Conservation (phyloP, 257 asterid genomes). For the Solanum peruvianum region DNA sequence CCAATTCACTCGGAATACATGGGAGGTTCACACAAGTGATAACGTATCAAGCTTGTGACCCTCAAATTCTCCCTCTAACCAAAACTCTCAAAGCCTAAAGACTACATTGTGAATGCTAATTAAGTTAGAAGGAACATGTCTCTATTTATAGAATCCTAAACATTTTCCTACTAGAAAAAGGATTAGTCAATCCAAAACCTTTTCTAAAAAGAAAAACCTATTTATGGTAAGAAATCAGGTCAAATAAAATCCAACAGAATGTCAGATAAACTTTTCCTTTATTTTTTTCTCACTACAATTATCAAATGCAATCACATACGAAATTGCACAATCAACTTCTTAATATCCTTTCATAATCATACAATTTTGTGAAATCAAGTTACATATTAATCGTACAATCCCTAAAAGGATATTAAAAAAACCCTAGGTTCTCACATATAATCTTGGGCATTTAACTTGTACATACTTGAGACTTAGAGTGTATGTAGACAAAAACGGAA, state of each 20-base stretch:
- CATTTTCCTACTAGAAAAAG: no score
- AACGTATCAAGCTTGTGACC: no score
- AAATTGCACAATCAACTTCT: not conserved
- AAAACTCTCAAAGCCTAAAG: no score
- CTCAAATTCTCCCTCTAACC: no score
- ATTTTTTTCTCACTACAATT: not conserved
- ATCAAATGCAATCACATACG: not conserved
- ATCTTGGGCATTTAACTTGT: not conserved
- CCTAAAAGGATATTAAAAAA: not conserved
- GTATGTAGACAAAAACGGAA: not conserved
- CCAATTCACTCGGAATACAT: no score
- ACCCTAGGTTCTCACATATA: not conserved
- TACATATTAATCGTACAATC: not conserved
- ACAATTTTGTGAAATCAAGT: not conserved
- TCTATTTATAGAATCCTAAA: no score
- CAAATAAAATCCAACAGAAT: not conserved
- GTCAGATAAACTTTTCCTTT: not conserved
- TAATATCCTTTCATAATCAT: not conserved
- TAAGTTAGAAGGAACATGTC: no score
- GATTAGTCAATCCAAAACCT: no score
- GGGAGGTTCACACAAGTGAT: no score
- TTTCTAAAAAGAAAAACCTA: no score
- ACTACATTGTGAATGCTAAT: no score
- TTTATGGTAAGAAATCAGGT: no score
- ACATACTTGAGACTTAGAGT: not conserved